A percentile compares a stretch with the other conserved stretches of the same genome.
Conservation (phyloP, 140 eudicot species). For the Senecio squalidus region DNA sequence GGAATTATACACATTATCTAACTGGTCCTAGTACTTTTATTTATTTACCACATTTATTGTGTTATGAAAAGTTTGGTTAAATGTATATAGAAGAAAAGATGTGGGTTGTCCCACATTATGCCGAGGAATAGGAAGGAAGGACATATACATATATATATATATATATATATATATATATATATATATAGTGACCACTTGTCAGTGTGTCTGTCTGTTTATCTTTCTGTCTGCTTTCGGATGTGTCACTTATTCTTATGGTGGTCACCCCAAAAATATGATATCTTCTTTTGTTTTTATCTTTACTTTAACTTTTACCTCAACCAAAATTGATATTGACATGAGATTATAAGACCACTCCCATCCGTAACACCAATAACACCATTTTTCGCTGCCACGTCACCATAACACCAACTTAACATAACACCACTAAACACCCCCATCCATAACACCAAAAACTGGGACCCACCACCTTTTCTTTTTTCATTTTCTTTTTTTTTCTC, state of each 20-base stretch:
- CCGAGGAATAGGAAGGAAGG: slow-evolving; percentile 1
- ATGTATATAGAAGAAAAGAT: not conserved
- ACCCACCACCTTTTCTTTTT: too few relatives aligned
- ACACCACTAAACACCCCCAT: too few relatives aligned
- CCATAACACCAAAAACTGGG: too few relatives aligned
- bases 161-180: not conserved
- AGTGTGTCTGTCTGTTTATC: not conserved
- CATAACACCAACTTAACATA: too few relatives aligned
- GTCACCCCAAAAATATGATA: too few relatives aligned
- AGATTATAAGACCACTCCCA: not conserved
- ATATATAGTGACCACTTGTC: not conserved
- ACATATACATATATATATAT: not conserved
- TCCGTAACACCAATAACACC: not conserved
- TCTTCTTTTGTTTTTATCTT: not conserved
- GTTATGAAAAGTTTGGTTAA: not conserved
- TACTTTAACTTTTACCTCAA: not conserved
- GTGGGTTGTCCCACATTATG: slow-evolving; percentile 16
- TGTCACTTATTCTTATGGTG: not conserved
- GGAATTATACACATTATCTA: not conserved
- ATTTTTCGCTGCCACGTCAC: too few relatives aligned
- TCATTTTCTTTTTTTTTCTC: too few relatives aligned
- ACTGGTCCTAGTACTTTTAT: slow-evolving; percentile 21
- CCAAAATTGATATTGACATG: not conserved
- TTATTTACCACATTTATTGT: not conserved
- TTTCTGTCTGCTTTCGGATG: not conserved